Percentiles rank a stretch among this genome's conserved stretches.
phyloP scores from a whole-genome alignment of 1,139 yeast species.

The Debaryomycetaceae sp. region DNA sequence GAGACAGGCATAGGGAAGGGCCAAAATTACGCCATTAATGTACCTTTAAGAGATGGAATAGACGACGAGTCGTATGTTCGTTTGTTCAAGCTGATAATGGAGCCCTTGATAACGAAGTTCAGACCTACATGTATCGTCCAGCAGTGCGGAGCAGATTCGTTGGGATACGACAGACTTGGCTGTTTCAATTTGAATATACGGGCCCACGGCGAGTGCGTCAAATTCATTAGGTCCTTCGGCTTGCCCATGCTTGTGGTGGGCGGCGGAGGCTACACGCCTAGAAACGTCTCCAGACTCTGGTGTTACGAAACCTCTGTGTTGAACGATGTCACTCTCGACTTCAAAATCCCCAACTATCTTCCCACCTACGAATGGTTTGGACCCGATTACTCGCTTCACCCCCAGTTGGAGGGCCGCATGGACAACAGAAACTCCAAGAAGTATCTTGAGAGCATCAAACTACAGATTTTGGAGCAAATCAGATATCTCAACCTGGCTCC shows the following conservation, averaged over 20 bases:
- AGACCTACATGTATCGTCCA: constrained; percentile 92
- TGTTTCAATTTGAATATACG: constrained; percentile 86
- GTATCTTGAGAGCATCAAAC: constrained; percentile 76
- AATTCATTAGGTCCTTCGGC: constrained; percentile 79
- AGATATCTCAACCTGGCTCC: constrained; percentile 89
- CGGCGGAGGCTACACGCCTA: constrained; percentile 97
- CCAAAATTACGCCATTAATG: constrained; percentile 80
- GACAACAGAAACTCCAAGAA: constrained; percentile 86
- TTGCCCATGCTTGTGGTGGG: constrained; percentile 90
- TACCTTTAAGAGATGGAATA: constrained; percentile 93
- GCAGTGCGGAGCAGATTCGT: constrained; percentile 96
- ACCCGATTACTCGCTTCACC: constrained; percentile 89
- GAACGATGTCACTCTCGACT: constrained; percentile 72
- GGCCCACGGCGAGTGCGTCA: constrained; percentile 95
- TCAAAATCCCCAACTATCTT: constrained; percentile 70
- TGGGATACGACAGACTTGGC: constrained; percentile 91
- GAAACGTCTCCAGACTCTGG: constrained; percentile 94
- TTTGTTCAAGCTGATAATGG: constrained; percentile 78
- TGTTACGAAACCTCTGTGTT: constrained; percentile 89
- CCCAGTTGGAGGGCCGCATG: constrained; percentile 80
- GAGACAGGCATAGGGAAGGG: constrained; percentile 89
- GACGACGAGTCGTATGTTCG: constrained; percentile 87
- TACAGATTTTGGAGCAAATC: constrained; percentile 76
- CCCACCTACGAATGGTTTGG: constrained; percentile 90
- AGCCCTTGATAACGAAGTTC: constrained; percentile 75